A percentile compares a stretch with the other conserved stretches of the same genome.
Evolutionary conservation across 306 rosid genomes (phyloP).

Genomic region (Prunus fruticosa): DNA sequence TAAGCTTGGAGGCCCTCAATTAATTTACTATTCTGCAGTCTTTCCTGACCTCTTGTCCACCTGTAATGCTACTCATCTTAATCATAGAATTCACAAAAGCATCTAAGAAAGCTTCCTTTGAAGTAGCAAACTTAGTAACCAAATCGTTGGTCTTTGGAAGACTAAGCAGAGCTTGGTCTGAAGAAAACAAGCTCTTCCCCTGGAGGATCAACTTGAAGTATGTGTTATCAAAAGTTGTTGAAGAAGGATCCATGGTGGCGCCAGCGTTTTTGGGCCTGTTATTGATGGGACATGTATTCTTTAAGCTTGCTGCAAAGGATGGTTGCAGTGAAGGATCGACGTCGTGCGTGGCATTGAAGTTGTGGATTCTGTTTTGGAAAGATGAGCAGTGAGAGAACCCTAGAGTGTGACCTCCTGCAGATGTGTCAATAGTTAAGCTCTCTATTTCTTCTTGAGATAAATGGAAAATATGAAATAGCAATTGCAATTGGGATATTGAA

Average conservation of each 20-base stretch:
- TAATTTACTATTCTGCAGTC: conserved; percentile 45
- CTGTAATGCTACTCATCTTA: conserved; percentile 47
- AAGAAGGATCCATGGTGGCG: conserved; percentile 37
- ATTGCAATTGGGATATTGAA: background rate
- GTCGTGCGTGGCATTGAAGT: conserved; percentile 51
- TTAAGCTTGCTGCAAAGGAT: conserved; percentile 38
- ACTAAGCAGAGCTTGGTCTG: conserved; percentile 43
- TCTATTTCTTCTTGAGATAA: background rate
- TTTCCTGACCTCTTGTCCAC: conserved; percentile 60
- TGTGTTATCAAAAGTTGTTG: conserved; percentile 43
- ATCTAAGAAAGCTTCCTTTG: conserved; percentile 36
- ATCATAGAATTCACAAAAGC: conserved; percentile 41
- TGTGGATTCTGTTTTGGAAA: conserved; percentile 50
- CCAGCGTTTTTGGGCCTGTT: conserved; percentile 40
- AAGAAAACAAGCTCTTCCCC: conserved; percentile 38
- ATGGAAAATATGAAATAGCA: background rate
- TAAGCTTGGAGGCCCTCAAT: conserved; percentile 12
- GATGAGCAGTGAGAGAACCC: conserved; percentile 91
- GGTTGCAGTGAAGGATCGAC: conserved; percentile 59
- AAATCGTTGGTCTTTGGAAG: conserved; percentile 36
- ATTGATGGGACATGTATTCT: conserved; percentile 33
- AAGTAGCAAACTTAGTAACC: conserved; percentile 37
- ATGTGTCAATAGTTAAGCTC: conserved; percentile 9
- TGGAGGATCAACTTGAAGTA: conserved; percentile 44
- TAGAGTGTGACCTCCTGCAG: conserved; percentile 83